Conservation (phyloP, 495 filamentous ascomycete species). For the Xylaria nigripes region DNA sequence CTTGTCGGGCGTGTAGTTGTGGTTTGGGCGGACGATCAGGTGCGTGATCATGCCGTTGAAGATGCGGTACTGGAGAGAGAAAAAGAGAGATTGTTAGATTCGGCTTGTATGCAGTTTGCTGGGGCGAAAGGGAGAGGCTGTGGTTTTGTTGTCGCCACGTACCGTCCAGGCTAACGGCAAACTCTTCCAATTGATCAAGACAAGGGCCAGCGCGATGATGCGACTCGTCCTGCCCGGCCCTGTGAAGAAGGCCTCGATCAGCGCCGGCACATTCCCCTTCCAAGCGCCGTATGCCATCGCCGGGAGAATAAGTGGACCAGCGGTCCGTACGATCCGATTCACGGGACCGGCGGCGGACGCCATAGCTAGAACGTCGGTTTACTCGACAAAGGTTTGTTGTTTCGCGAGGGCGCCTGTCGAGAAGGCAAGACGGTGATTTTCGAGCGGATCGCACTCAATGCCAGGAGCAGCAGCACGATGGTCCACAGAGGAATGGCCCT, state of each 20-base stretch:
- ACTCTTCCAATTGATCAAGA: conserved; percentile 59
- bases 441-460: conserved; percentile 24
- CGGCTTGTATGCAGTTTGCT: not conserved
- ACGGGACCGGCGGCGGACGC: conserved; percentile 30
- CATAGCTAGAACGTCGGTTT: conserved; percentile 25
- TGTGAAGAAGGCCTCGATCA: conserved; percentile 37
- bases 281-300: conserved; percentile 35
- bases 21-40: conserved; percentile 28
- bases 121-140: not conserved
- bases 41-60: conserved; percentile 56
- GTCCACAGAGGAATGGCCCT: conserved; percentile 35
- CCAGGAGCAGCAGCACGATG: conserved; percentile 27
- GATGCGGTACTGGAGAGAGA: conserved; percentile 47
- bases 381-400: not conserved
- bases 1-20: conserved; percentile 38
- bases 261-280: conserved; percentile 28
- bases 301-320: conserved; percentile 27
- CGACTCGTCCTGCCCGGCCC: conserved; percentile 43
- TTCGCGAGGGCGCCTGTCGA: not conserved
- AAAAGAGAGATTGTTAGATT: not conserved
- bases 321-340: conserved; percentile 27
- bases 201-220: conserved; percentile 43
- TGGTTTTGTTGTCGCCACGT: conserved; percentile 18
- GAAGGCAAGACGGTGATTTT: conserved; percentile 3
- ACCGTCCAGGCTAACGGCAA: conserved; percentile 73